A percentile compares a stretch with the other conserved stretches of the same genome.
Conservation (phyloP, 208 protist genomes). For the Porcisia deanei region DNA sequence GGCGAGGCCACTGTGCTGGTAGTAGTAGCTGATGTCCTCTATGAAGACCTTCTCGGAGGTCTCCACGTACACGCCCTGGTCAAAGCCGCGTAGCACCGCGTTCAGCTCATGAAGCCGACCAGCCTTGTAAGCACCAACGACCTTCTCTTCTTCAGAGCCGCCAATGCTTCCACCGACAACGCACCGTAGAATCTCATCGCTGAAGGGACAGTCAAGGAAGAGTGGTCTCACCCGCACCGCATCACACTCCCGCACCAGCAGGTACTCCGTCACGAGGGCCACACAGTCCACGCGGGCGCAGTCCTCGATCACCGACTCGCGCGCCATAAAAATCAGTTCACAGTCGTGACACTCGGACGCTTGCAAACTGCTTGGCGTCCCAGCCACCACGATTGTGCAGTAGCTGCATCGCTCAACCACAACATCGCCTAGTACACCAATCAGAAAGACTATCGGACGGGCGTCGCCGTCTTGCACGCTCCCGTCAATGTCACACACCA, state of each 20-base stretch:
- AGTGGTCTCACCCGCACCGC: conserved; percentile 46
- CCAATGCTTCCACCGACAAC: conserved; percentile 41
- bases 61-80: conserved; percentile 32
- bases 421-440: conserved; percentile 67
- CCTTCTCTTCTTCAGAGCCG: conserved; percentile 28
- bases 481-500: conserved; percentile 61
- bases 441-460: conserved; percentile 67
- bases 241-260: conserved; percentile 28
- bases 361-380: conserved; percentile 47
- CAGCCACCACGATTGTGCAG: conserved; percentile 73
- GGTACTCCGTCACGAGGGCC: conserved; percentile 62
- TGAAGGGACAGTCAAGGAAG: conserved; percentile 52
- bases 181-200: conserved; percentile 49
- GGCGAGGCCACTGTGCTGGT: not conserved
- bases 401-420: conserved; percentile 62
- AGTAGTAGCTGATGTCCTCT: conserved; percentile 35
- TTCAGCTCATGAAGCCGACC: conserved; percentile 52
- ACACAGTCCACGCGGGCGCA: conserved; percentile 43
- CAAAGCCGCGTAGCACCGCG: conserved; percentile 42
- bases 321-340: conserved; percentile 48
- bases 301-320: conserved; percentile 48
- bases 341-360: conserved; percentile 58
- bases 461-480: not conserved
- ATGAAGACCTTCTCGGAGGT: conserved; percentile 30
- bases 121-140: conserved; percentile 33